phyloP scores from a whole-genome alignment of 768 basidiomycete species.

The Tulasnella sp. region DNA sequence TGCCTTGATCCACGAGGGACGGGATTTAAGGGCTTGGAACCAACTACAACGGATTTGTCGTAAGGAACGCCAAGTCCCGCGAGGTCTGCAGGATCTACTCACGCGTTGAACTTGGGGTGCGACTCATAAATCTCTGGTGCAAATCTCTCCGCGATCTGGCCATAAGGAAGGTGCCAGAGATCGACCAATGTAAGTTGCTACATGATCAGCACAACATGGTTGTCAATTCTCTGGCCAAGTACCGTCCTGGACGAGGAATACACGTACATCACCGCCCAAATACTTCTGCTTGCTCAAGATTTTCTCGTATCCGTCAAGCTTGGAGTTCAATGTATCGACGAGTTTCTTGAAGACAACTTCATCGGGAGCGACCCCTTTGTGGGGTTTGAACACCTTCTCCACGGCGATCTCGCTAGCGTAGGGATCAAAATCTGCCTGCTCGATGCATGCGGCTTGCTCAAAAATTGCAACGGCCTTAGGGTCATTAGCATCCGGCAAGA shows the following conservation, averaged over 20 bases:
- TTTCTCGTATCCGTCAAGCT: conserved; percentile 57
- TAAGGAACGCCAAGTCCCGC: not conserved
- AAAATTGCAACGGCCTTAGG: conserved; percentile 50
- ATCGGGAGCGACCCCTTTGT: not conserved
- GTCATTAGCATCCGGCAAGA: conserved; percentile 53
- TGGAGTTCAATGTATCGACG: conserved; percentile 45
- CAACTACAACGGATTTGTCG: not conserved
- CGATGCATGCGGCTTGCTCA: conserved; percentile 56
- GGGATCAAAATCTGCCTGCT: conserved; percentile 57
- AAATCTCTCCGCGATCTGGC: not conserved
- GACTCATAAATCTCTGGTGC: not conserved
- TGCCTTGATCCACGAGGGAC: not conserved
- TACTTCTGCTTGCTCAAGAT: conserved; percentile 62
- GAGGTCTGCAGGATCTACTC: not conserved
- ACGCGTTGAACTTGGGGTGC: conserved; percentile 22
- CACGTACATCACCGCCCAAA: conserved; percentile 49
- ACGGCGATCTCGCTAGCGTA: conserved; percentile 32
- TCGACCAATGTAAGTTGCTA: conserved; percentile 22
- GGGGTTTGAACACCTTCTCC: conserved; percentile 38
- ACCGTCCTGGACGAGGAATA: not conserved
- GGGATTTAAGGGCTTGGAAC: not conserved
- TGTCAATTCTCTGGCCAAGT: not conserved
- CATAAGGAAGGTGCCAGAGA: conserved; percentile 33
- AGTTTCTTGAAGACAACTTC: conserved; percentile 27
- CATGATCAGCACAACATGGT: not conserved